Percentiles rank a stretch among this genome's conserved stretches.
These are phyloP conservation scores for Fistulinella cinereoalba DNA, from an alignment of 1,284 basidiomycete species.

Conservation along the genomic window DNA sequence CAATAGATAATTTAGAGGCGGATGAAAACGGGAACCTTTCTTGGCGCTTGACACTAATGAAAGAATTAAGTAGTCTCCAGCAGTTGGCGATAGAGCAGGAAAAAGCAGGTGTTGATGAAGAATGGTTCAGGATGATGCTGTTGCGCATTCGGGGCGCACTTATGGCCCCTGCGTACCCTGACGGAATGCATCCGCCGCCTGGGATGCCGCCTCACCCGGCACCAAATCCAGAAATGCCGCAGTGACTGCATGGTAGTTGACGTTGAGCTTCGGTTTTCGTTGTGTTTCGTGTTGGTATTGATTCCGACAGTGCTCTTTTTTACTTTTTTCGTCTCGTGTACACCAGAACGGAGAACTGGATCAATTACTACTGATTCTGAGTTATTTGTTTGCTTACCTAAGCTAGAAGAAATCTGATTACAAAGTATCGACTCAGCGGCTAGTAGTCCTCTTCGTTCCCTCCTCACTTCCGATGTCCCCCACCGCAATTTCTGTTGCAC, in stretches of 20 bases:
- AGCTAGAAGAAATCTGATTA: constrained; percentile 22
- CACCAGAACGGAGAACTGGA: not conserved
- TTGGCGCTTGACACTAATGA: constrained; percentile 74
- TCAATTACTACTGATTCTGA: not conserved
- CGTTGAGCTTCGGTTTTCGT: constrained; percentile 1
- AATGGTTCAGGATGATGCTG: constrained; percentile 82
- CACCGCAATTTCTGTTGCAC: constrained; percentile 45
- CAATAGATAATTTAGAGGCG: constrained; percentile 62
- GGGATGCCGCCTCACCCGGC: constrained; percentile 38
- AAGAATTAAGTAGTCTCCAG: constrained; percentile 70
- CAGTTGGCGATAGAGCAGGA: constrained; percentile 74
- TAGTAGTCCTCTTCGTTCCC: not conserved
- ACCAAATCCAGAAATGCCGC: constrained; percentile 33
- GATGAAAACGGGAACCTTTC: constrained; percentile 76
- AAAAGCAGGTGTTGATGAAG: constrained; percentile 69
- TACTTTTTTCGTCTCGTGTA: constrained; percentile 5
- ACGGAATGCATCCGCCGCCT: constrained; percentile 57
- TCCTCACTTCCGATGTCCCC: constrained; percentile 51
- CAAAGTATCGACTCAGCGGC: constrained; percentile 2
- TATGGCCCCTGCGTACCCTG: constrained; percentile 60
- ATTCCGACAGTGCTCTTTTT: constrained; percentile 2
- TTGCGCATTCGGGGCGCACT: constrained; percentile 66
- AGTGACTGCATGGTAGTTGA: constrained; percentile 12
- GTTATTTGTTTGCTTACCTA: constrained; percentile 30
- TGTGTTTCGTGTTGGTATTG: constrained; percentile 10